Conservation (phyloP, 106 monocot species). For the Dendrobium huoshanense region DNA sequence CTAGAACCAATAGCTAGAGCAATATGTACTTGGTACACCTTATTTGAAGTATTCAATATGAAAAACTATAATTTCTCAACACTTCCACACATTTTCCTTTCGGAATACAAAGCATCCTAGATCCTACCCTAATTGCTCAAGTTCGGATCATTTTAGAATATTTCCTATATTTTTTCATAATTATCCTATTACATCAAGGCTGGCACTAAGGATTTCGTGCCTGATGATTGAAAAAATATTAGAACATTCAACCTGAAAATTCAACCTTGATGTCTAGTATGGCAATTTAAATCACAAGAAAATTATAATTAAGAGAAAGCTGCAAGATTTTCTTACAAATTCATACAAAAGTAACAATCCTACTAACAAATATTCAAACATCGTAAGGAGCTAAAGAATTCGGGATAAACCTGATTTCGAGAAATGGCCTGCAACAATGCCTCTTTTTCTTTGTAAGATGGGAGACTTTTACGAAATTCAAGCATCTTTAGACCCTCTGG, state of each 20-base stretch:
- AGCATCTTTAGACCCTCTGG: conserved; percentile 82
- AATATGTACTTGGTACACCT: background rate
- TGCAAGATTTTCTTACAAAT: background rate
- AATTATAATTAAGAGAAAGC: background rate
- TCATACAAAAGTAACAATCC: background rate
- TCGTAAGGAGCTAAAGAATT: background rate
- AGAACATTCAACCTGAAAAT: background rate
- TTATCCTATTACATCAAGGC: background rate
- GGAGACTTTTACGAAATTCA: conserved; percentile 89
- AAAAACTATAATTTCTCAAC: background rate
- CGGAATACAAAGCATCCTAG: background rate
- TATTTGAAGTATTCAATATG: background rate
- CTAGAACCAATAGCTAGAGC: background rate
- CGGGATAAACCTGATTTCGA: conserved; percentile 63
- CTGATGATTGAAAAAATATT: background rate
- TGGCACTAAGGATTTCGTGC: background rate
- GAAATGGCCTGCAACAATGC: conserved; percentile 66
- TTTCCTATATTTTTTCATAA: background rate
- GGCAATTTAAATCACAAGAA: background rate
- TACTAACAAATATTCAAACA: background rate
- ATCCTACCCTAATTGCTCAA: background rate
- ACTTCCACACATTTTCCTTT: background rate
- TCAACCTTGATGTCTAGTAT: background rate
- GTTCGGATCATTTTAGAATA: background rate
- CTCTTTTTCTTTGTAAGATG: conserved; percentile 80